phyloP scores from a whole-genome alignment of 1,284 basidiomycete genomes.

The Cutaneotrichosporon spelunceum region DNA sequence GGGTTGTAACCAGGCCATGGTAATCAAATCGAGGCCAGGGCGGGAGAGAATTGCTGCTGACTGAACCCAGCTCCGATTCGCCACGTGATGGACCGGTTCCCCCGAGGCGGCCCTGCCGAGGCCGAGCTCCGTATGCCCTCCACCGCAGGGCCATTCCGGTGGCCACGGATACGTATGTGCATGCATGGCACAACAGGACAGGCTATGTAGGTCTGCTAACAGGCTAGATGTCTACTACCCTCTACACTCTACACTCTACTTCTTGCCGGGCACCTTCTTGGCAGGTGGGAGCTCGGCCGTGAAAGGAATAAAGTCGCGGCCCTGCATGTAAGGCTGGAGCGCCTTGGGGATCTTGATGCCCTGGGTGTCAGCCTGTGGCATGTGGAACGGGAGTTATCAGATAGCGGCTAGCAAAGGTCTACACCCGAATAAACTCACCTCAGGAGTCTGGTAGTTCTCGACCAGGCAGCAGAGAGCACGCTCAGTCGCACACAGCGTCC shows the following conservation, averaged over 20 bases:
- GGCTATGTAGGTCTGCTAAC: constrained; percentile 1
- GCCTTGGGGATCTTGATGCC: constrained; percentile 85
- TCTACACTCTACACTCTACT: constrained; percentile 25
- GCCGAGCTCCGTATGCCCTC: not conserved
- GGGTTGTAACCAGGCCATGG: constrained; percentile 2
- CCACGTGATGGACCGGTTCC: not conserved
- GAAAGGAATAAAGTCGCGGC: constrained; percentile 85
- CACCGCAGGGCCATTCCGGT: not conserved
- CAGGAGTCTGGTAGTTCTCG: constrained; percentile 97
- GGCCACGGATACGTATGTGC: not conserved
- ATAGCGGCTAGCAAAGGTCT: constrained; percentile 59
- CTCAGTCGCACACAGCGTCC: constrained; percentile 95
- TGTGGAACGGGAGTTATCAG: not conserved
- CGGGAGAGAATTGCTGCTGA: not conserved
- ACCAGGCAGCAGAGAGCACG: constrained; percentile 93
- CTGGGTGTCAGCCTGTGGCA: constrained; percentile 49
- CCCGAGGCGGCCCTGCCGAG: not conserved
- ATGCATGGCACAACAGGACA: not conserved
- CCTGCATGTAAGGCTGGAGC: constrained; percentile 91
- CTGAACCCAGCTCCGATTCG: not conserved
- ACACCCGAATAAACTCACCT: constrained; percentile 74
- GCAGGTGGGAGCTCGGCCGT: constrained; percentile 48
- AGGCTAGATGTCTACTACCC: not conserved
- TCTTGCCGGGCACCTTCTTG: constrained; percentile 37
- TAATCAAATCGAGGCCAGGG: not conserved